Evolutionary conservation across 179 eudicot genomes (phyloP).

Genomic region (Nepenthes alata): DNA sequence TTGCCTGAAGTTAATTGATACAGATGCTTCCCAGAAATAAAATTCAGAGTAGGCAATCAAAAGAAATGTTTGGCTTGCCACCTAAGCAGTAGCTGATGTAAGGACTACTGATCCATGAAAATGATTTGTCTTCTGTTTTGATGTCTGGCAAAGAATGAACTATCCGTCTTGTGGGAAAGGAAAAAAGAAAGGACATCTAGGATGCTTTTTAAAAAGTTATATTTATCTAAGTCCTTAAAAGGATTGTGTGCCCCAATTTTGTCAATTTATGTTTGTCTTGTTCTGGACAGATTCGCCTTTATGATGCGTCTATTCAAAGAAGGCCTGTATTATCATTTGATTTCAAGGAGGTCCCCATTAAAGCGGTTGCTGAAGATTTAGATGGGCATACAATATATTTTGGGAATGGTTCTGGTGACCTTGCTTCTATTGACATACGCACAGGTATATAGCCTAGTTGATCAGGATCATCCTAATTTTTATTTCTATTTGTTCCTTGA

Average conservation of each 20-base stretch:
- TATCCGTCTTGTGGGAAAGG: too few relatives aligned
- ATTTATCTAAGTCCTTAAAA: too few relatives aligned
- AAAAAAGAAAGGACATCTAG: too few relatives aligned
- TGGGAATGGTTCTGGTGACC: conserved; percentile 86
- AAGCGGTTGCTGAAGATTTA: conserved; percentile 68
- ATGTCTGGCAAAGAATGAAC: too few relatives aligned
- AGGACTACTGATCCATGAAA: too few relatives aligned
- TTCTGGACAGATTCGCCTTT: conserved; percentile 61
- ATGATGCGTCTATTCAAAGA: conserved; percentile 82
- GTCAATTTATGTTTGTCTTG: conserved; percentile 2
- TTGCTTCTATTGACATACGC: conserved; percentile 81
- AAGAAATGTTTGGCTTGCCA: too few relatives aligned
- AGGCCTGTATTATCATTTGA: conserved; percentile 80
- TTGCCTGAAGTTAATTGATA: too few relatives aligned
- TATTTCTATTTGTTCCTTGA: background rate
- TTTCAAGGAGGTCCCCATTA: conserved; percentile 76
- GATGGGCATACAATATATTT: conserved; percentile 70
- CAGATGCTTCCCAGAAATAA: too few relatives aligned
- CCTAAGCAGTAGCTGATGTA: too few relatives aligned
- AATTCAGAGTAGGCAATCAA: too few relatives aligned
- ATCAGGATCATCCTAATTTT: background rate
- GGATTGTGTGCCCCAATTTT: background rate
- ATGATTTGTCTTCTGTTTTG: too few relatives aligned
- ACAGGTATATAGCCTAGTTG: conserved; percentile 44
- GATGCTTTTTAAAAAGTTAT: too few relatives aligned